These are phyloP conservation scores for Gremmenia infestans DNA, from an alignment of 2,329 filamentous ascomycete species.

Conservation along the genomic window DNA sequence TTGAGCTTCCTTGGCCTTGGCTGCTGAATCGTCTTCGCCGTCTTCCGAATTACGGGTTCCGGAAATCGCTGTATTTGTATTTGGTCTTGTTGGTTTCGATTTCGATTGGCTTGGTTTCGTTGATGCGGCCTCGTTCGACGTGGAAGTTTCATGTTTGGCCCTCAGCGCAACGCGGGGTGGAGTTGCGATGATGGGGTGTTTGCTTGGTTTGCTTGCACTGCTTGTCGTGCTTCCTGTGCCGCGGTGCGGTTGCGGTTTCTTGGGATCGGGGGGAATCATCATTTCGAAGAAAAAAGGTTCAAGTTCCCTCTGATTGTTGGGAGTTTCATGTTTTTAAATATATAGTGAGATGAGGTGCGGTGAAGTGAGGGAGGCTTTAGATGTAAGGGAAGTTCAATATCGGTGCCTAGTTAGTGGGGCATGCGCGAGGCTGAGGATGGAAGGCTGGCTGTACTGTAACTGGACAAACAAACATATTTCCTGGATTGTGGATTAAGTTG, in stretches of 20 bases:
- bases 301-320: neutral
- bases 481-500: too few relatives aligned
- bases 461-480: too few relatives aligned
- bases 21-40: slow-evolving; percentile 6
- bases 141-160: slow-evolving; percentile 10
- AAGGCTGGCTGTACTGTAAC: too few relatives aligned
- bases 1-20: neutral
- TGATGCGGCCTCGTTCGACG: slow-evolving; percentile 12
- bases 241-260: neutral
- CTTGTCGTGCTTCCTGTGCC: neutral
- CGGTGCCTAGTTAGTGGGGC: neutral
- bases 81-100: too few relatives aligned
- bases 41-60: slow-evolving; percentile 8
- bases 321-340: neutral
- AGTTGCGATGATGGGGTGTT: slow-evolving; percentile 19
- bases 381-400: neutral
- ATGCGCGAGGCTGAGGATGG: too few relatives aligned
- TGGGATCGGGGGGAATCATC: neutral
- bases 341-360: neutral
- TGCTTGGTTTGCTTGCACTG: slow-evolving; percentile 2
- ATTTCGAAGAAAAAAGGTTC: neutral
- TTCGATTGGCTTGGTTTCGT: slow-evolving; percentile 6
- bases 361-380: neutral
- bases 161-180: slow-evolving; percentile 23
- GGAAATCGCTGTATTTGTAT: neutral